These are phyloP conservation scores for Penicillium decumbens DNA, from an alignment of 2,329 filamentous ascomycete genomes.

Conservation along the genomic window DNA sequence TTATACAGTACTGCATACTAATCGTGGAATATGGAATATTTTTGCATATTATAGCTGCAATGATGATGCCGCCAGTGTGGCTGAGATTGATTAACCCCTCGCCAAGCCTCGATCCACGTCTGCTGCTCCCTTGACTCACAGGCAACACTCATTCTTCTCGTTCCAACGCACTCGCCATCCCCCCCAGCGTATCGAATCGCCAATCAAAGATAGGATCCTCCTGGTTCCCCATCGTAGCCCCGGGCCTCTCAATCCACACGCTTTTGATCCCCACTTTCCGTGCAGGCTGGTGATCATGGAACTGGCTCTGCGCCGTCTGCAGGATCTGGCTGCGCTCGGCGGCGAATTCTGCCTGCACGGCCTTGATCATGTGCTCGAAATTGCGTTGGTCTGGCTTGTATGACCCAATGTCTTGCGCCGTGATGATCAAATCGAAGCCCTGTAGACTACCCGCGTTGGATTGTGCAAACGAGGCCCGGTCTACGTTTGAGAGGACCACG, in stretches of 20 bases:
- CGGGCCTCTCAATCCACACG: slow-evolving; percentile 57
- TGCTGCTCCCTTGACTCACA: background rate
- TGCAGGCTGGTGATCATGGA: slow-evolving; percentile 63
- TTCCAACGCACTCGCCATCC: slow-evolving; percentile 53
- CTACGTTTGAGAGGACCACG: slow-evolving; percentile 56
- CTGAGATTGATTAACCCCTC: background rate
- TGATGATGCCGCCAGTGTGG: background rate
- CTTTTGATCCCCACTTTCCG: slow-evolving; percentile 57
- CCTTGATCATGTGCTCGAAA: slow-evolving; percentile 60
- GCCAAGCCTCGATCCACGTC: background rate
- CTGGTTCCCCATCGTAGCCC: slow-evolving; percentile 39
- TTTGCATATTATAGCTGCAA: background rate
- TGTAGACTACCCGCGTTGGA: slow-evolving; percentile 49
- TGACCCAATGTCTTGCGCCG: slow-evolving; percentile 64
- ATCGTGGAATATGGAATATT: too few relatives aligned
- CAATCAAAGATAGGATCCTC: slow-evolving; percentile 48
- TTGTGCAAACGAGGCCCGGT: slow-evolving; percentile 48
- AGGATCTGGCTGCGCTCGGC: slow-evolving; percentile 56
- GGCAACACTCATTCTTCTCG: slow-evolving; percentile 1
- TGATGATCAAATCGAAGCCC: slow-evolving; percentile 61
- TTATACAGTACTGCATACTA: background rate
- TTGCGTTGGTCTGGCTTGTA: slow-evolving; percentile 66
- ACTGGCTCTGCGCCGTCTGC: slow-evolving; percentile 65
- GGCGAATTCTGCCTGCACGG: slow-evolving; percentile 52
- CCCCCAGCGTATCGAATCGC: slow-evolving; percentile 55